Percentiles rank a stretch among this genome's conserved stretches.
Evolutionary conservation across 2,329 filamentous ascomycete genomes (phyloP).

Genomic region (Didymella glomerata): DNA sequence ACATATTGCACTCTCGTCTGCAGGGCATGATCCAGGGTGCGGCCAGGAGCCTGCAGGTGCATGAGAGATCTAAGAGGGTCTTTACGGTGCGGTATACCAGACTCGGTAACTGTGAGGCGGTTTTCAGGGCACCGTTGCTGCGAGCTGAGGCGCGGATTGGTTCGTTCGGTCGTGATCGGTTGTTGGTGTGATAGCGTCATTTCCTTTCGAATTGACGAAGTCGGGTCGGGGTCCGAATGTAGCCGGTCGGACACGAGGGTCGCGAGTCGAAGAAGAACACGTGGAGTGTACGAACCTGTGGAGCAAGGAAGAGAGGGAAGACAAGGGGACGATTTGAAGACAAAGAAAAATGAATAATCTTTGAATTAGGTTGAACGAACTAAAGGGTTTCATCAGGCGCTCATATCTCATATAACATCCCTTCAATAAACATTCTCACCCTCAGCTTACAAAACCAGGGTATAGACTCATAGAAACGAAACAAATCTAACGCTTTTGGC

Average conservation of each 20-base stretch:
- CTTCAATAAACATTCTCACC: neutral
- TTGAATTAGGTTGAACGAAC: slow-evolving; percentile 19
- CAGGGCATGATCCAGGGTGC: neutral
- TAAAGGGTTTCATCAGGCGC: slow-evolving; percentile 12
- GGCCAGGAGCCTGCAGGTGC: no score
- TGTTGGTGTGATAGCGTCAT: neutral
- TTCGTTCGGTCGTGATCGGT: neutral
- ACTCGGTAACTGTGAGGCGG: neutral
- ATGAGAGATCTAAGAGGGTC: no score
- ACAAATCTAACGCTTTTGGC: slow-evolving; percentile 35
- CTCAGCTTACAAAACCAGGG: slow-evolving; percentile 1
- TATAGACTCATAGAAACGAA: slow-evolving; percentile 1
- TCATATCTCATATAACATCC: slow-evolving; percentile 11
- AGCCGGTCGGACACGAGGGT: no score
- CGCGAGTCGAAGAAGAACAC: no score
- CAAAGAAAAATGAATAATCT: neutral
- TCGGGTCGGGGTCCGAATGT: neutral
- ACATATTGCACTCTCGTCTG: neutral
- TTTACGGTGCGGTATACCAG: neutral
- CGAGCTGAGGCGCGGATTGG: neutral
- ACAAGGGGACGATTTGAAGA: neutral
- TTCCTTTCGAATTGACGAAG: neutral
- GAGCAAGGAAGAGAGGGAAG: neutral
- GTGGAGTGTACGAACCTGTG: neutral
- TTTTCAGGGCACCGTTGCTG: neutral